A percentile compares a stretch with the other conserved stretches of the same genome.
Evolutionary conservation across 305 asterid genomes (phyloP).

Genomic region (Fraxinus sp.): DNA sequence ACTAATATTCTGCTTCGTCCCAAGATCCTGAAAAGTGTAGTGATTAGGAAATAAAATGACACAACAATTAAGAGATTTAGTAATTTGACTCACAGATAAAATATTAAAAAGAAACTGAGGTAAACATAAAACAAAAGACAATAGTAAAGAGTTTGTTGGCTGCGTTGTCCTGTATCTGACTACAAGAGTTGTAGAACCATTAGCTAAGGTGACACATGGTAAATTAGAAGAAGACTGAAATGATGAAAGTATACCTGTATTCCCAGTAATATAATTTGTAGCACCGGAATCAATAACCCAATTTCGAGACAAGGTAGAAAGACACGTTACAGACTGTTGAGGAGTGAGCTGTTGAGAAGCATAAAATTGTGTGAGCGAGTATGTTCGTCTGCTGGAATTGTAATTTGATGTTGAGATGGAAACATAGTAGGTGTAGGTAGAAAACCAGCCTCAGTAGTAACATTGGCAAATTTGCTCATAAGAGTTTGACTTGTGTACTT

Average conservation of each 20-base stretch:
- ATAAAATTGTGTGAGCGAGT: neutral
- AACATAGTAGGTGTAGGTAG: neutral
- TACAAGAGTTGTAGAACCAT: neutral
- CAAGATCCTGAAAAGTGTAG: neutral
- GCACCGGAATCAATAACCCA: neutral
- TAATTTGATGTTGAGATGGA: neutral
- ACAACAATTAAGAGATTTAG: neutral
- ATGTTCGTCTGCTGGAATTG: neutral
- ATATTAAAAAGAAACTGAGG: neutral
- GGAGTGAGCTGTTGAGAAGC: too few relatives aligned
- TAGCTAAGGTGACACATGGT: neutral
- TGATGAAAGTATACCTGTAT: neutral
- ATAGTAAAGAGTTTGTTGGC: neutral
- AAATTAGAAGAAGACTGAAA: neutral
- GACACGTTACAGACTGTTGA: neutral
- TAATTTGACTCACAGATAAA: neutral
- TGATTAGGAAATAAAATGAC: neutral
- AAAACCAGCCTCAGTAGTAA: too few relatives aligned
- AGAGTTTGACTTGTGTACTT: neutral
- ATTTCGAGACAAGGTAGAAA: neutral
- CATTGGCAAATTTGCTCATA: neutral
- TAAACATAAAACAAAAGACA: too few relatives aligned
- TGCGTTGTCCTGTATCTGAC: neutral
- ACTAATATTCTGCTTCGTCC: neutral
- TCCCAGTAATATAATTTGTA: neutral